Base-by-base conservation (phyloP, 345 rosid species). In the Salix koriyanagi region DNA sequence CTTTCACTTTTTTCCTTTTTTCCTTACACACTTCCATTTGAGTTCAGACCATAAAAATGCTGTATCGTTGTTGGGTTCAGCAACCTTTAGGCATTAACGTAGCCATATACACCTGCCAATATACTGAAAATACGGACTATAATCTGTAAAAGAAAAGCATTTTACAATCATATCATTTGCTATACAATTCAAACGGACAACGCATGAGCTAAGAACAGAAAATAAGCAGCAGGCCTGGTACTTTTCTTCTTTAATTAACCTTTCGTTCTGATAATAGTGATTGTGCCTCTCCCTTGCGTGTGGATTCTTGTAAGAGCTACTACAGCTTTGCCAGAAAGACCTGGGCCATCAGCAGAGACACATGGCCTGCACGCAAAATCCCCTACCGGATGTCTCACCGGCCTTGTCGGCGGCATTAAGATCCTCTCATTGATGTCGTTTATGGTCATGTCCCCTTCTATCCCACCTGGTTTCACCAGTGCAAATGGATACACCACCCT, bases 191-290 rank as follows among this genome's bases (percentile, higher is more conserved):
- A 80, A 77, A 67, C 72, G 72, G 79, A 70, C 65, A 70, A 44
- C 58, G 75, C 69, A 66, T 69, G 79, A 79, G 34, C 39, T 48
- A 25, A 67, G 56, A 37, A 56, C 52, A 66, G 37, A 9, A 58
- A 58, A n/a, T 1, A 10, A 58, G 62, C n/a, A 54, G 25, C 5
- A 58, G 62, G 23, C 4, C 62, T 11, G 10, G 26, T n/a, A 9
- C 62, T 16, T 18, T 4, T 19, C 13, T 5, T 21, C 44, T 41
- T 89, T 81, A 90, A 72, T 89, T 81, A 90, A 72, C 93, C 97
- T 86, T 82, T 96, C 80, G 99, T 96, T 87, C 99, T 89, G 61
- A 96, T 90, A 61, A 96, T 96, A n/a, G 99, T 96, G 81, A 96
- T 89, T 5, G 98, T 93, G 81, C 99, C 99, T 84, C 88, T 89